Evolutionary conservation across 2,329 filamentous ascomycete genomes (phyloP), one percentile per base, ranked within the genome.

Genomic region (Alternaria sp.): DNA sequence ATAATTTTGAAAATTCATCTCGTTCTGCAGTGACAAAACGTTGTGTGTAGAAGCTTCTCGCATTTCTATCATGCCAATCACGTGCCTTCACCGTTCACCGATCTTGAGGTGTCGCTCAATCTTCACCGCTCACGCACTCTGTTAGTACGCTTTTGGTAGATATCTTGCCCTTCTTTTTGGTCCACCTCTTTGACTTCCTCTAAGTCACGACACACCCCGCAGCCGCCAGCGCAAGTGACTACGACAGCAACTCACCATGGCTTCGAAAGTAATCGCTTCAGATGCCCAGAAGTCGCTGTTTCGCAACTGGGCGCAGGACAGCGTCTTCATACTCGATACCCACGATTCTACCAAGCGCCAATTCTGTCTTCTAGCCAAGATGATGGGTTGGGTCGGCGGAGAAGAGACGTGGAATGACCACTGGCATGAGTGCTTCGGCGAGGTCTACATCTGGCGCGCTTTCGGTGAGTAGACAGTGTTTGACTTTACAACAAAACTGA

Each of bases 381-480:
- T 54, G 12, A 30, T 26, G 21, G 45, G 25, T 11, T 61, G 58
- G 58, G 44, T 50, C 10, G 51, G 51, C n/a, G 58, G 58, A n/a
- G 58, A 61, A 21, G 51, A 56, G 44, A 28, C 58, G 2, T 61
- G 58, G 59, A 57, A 52, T 13, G 17, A 45, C 15, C 32, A 46
- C 6, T 61, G 59, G 59, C 6, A 25, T 5, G 9, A 45, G 46
- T 51, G 32, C 25, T 61, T 61, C 25, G 52, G 40, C 25, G 21
- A 61, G 21, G 32, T 26, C 6, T 61, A 61, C 25, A 51, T 28
- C 45, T 61, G 59, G 59, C 59, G 59, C 44, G 59, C 17, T 32
- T 25, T 46, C 43, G 54, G 50, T 53, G 43, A 28, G 47, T 46
- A 10, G 6, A 11, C 15, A 25, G 19, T 30, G 21, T 17, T 8